Base-by-base conservation (phyloP, 1,139 yeast species). In the Pneumocystis carinii region DNA sequence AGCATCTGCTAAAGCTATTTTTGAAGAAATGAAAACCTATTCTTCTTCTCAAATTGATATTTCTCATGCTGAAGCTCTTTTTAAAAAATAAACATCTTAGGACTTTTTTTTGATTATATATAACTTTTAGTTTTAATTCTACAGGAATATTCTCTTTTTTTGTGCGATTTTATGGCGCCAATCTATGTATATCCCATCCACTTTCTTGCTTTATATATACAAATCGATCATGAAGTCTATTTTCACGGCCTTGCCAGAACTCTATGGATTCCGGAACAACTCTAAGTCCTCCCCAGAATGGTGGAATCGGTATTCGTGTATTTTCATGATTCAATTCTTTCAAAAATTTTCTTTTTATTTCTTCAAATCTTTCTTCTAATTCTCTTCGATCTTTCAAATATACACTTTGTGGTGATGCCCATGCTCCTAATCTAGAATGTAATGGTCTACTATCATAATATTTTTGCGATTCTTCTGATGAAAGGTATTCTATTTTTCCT, bases 161-260 rank as follows among this genome's bases (percentile, higher is more conserved):
- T 57, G 35, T 57, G 14, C 12, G 37, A 14, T 27, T 12, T 29
- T 48, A 48, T 48, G 29, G 32, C 14, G 32, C 32, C 29, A 60
- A 24, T 19, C 62, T 32, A 19, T 24, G 24, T 57, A 39, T 39
- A 17, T 53, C 37, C 62, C 59, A 53, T 8, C 19, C 62, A 57
- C 38, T 59, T 27, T 37, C 36, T 38, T 41, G n/a, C 17, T 61
- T 57, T 41, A 19, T 17, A 74, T 80, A 92, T n/a, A 84, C 81
- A 64, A 90, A 78, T 70, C 98, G 81, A 74, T 92, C 99, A 73
- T 92, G 98, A 65, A 90, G 78, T 73, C 99, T 81, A 71, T 88
- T 86, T 66, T 82, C 80, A 67, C 98, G 83, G 19, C 98, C 98
- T 75, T 92, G 97, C 97, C 97, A 92, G 72, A 92, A 92, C 75